phyloP scores from a whole-genome alignment of 768 basidiomycete species.

The Amanita subjunquillea region DNA sequence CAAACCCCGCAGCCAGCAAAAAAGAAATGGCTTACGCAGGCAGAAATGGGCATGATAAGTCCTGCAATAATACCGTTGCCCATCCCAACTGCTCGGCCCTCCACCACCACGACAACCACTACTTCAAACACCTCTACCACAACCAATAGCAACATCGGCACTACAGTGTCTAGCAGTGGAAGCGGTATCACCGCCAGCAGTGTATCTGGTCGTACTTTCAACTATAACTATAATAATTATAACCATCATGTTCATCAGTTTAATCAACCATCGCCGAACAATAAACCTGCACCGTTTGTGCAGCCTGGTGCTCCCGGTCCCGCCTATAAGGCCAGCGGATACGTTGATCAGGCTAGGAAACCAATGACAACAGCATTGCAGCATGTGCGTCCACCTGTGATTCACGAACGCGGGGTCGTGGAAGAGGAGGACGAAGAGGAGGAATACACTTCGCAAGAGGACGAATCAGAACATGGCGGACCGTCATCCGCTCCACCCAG shows the following conservation, averaged over 20 bases:
- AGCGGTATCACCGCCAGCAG: conserved; percentile 6
- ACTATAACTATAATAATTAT: conserved; percentile 8
- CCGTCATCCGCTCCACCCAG: not conserved
- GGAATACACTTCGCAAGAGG: not conserved
- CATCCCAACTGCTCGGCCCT: conserved; percentile 2
- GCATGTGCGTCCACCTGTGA: not conserved
- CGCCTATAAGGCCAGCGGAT: not conserved
- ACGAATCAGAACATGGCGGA: not conserved
- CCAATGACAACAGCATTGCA: not conserved
- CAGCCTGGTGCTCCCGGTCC: not conserved
- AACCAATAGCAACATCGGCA: conserved; percentile 6
- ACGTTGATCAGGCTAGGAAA: not conserved
- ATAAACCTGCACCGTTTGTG: not conserved
- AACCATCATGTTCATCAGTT: conserved; percentile 8
- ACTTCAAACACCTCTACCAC: conserved; percentile 6
- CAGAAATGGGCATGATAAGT: conserved; percentile 7
- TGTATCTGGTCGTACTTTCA: conserved; percentile 7
- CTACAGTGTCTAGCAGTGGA: conserved; percentile 5
- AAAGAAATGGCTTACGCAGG: conserved; percentile 8
- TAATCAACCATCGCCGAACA: conserved; percentile 2
- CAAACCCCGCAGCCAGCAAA: not conserved
- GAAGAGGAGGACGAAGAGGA: conserved; percentile 1
- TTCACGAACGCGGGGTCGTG: not conserved
- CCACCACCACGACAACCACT: conserved; percentile 3
- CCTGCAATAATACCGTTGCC: conserved; percentile 5